Evolutionary conservation across 768 basidiomycete genomes (phyloP), one percentile per base, ranked within the genome.

Genomic region (Lactarius quietus): DNA sequence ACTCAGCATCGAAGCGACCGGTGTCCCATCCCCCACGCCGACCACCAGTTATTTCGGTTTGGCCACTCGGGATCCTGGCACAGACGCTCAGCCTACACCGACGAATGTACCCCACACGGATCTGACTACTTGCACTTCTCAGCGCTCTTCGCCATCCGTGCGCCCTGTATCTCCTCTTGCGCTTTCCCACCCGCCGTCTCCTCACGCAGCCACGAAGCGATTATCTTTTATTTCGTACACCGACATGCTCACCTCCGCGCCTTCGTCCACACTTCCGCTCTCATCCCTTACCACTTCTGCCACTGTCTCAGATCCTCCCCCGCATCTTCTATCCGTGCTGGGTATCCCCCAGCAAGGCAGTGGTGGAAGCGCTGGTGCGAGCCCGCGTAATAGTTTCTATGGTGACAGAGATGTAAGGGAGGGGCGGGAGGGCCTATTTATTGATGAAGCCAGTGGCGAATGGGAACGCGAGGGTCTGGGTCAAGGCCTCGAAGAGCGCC

Each of bases 161-260:
- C 35, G 52, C 15, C 70, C 74, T 38, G 64, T 73, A 31, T 66
- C 74, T 41, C 67, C 73, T 63, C 64, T 72, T 61, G 63, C 73
- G 20, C 71, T 71, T 61, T 78, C 80, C 10, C 79, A 83, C 23
- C 84, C 84, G 14, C 82, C 86, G 6, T 78, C 80, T 1, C 78
- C 64, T 57, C 70, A 81, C 59, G 68, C 67, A 1, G 74, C 80
- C 3, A 78, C 79, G 33, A 92, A 93, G 70, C 87, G 92, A 2
- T 84, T 93, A 14, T 94, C 92, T 0, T 96, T 95, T 80, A 84
- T 95, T 76, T 90, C 92, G 4, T 95, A 95, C 75, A 84, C 88
- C 31, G 93, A 95, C 74, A 82, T 95, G 3, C 84, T 95, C 48
- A 79, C 88, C 0, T 89, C 88, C 0, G 86, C 91, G 0, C 94